Evolutionary conservation across 176 grass and related monocot genomes (phyloP).

Genomic region (Oryza glaberrima): DNA sequence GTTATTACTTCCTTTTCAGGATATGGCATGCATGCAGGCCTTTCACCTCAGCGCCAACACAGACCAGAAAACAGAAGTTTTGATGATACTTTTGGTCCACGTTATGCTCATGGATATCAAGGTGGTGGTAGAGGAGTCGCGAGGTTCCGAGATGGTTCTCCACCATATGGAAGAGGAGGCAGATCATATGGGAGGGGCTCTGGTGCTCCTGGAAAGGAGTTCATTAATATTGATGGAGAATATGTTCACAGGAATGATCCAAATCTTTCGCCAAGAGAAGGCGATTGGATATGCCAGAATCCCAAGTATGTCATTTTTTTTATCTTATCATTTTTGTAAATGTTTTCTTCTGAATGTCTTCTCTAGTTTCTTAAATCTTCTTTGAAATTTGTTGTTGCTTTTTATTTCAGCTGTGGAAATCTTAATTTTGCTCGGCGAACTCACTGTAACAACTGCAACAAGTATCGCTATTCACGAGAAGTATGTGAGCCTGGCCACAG

Average conservation of each 20-base stretch:
- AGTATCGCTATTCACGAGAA: slow-evolving; percentile 56
- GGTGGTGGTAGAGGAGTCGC: slow-evolving; percentile 69
- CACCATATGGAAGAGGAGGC: slow-evolving; percentile 60
- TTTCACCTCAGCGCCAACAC: slow-evolving; percentile 55
- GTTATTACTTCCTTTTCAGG: slow-evolving; percentile 59
- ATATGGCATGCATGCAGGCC: slow-evolving; percentile 62
- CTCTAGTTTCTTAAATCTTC: slow-evolving; percentile 30
- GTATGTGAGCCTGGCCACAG: slow-evolving; percentile 50
- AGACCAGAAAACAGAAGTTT: slow-evolving; percentile 51
- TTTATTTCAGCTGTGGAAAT: slow-evolving; percentile 86
- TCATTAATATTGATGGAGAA: slow-evolving; percentile 59
- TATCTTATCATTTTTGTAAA: neutral
- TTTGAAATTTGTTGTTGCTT: slow-evolving; percentile 24
- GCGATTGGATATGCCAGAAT: slow-evolving; percentile 96
- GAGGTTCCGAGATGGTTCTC: slow-evolving; percentile 70
- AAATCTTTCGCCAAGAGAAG: slow-evolving; percentile 93
- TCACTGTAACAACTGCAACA: slow-evolving; percentile 92
- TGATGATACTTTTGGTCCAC: slow-evolving; percentile 54
- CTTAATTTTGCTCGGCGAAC: slow-evolving; percentile 93
- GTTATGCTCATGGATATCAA: slow-evolving; percentile 54
- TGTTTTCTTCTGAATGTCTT: slow-evolving; percentile 6
- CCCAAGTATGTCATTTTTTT: slow-evolving; percentile 57
- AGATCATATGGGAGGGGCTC: slow-evolving; percentile 67
- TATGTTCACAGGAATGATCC: slow-evolving; percentile 97
- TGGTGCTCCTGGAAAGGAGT: slow-evolving; percentile 52